Evolutionary conservation across 441 rosid species (phyloP), one percentile per base, ranked within the genome.

Genomic region (Erodium texanum): DNA sequence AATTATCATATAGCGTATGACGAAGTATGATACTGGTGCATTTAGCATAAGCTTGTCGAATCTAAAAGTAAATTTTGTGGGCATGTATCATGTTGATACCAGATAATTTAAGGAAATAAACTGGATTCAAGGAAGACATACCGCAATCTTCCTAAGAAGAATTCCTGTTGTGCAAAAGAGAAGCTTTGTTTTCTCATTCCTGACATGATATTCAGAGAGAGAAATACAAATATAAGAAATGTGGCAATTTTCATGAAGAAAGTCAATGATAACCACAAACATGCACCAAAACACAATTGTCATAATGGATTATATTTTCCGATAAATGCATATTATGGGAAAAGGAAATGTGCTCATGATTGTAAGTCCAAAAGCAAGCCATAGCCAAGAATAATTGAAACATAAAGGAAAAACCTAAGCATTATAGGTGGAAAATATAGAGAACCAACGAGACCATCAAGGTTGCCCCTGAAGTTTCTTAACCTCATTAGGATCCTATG

Each of bases 131-230:
- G 64, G 32, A 59, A 59, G 32, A 59, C 64, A 23, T 89, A 93
- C 98, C 81, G 81, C 87, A 56, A 93, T 87, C 79, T 83, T 90
- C 81, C 98, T 87, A 74, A 93, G 71, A 71, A 93, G 90, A 81
- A 90, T 93, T 68, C 98, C 98, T 3, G 97, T 93, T 54, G 98
- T 93, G 75, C 97, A 93, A 78, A 90, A 93, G 22, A 90, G 92
- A 75, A 93, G 94, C 78, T 87, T 90, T 71, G 98, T 93, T 79
- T 79, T 87, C 68, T 90, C 89, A 81, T 82, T 89, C 97, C 97
- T 93, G 84, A 69, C 74, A 77, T 65, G 78, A 69, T 58, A 76
- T 3, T 59, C 29, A 79, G 56, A 43, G 20, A 56, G 63, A 58
- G 68, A 32, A 27, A 11, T n/a, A 22, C n/a, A 41, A 50, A 52